Base-by-base conservation (phyloP, 1,284 basidiomycete species). In the Boletus calvinii region DNA sequence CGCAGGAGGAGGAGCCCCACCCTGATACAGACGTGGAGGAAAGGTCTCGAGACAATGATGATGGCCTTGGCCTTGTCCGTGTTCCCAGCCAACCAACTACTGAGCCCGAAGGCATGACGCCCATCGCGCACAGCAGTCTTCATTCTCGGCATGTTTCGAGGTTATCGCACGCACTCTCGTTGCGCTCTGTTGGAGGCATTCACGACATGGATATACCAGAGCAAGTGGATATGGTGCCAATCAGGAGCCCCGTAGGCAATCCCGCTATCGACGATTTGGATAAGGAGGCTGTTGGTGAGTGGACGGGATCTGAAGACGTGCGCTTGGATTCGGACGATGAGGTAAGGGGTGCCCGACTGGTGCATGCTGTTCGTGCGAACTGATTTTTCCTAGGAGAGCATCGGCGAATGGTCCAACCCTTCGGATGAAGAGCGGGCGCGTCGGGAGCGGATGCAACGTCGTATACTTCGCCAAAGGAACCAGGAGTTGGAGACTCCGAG, bases 391-490 rank as follows among this genome's bases (percentile, higher is more conserved):
- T 37, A 71, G 67, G 72, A 88, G 84, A 90, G 87, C 60, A 85
- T 90, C 46, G 89, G 87, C 29, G 89, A 92, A 72, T 92, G 81
- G 80, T 92, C 89, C n/a, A 92, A 92, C 62, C 89, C 89, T 17
- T 92, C 89, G 12, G 89, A 92, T 61, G 89, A 92, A 68, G 89
- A 92, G 64, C 77, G 84, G 32, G 89, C 85, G 3, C 80, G 88
- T 26, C 83, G 84, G 57, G 71, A 79, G 31, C 80, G 87, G 37
- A 69, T 80, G 26, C 79, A 85, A 38, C 80, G 84, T 37, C 81
- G 85, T 45, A 67, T 79, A 53, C 72, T 79, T 53, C 78, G 80
- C 12, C 77, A 77, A 42, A 71, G 72, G 51, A 71, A 74, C 31
- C 70, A 69, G 31, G 74, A 78, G 50, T 65, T 74, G 11, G 75